Base-by-base conservation (phyloP, 371 early-diverging fungal genomes). In the Mucor racemosus region DNA sequence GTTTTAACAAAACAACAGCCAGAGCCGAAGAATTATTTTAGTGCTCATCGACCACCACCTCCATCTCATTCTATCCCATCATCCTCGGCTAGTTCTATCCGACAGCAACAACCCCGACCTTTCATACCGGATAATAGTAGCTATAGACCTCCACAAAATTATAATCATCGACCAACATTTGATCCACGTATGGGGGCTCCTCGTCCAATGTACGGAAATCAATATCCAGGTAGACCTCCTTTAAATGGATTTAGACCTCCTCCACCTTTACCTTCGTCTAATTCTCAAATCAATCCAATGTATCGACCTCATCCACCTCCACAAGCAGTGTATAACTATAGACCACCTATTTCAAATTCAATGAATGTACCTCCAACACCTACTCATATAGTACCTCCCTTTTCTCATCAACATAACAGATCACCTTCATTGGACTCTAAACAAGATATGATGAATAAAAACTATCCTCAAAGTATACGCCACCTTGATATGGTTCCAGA, bases 381-480 rank as follows among this genome's bases (percentile, higher is more conserved):
- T n/a, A 11, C 34, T 5, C 56, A 62, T 31, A 58, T 38, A 7
- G 17, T 36, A 11, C 54, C 66, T 15, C 40, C 59, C 7, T 39
- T 50, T n/a, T 19, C 40, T 19, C 42, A 48, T 13, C 66, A 65
- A 5, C 68, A 68, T 41, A 64, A 21, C 17, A 56, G 68, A 41
- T 58, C 68, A 4, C 36, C 64, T 13, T 68, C 68, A 7, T 15
- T 68, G 34, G 68, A 68, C 33, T 68, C 68, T 19, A 62, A 58
- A 31, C 39, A 53, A 0, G 53, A 53, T 31, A 13, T 31, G 53
- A 31, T 31, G 11, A 35, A 36, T 6, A 35, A 33, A n/a, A 17
- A n/a, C 4, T n/a, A 19, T 55, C 41, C 53, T 36, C 53, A 38
- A 26, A 26, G 53, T 19, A 42, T 60, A 19, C 58, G 13, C 35